A percentile compares a stretch with the other conserved stretches of the same genome.
phyloP scores from a whole-genome alignment of 805 yeast species.

The Monosporozyma solicola region DNA sequence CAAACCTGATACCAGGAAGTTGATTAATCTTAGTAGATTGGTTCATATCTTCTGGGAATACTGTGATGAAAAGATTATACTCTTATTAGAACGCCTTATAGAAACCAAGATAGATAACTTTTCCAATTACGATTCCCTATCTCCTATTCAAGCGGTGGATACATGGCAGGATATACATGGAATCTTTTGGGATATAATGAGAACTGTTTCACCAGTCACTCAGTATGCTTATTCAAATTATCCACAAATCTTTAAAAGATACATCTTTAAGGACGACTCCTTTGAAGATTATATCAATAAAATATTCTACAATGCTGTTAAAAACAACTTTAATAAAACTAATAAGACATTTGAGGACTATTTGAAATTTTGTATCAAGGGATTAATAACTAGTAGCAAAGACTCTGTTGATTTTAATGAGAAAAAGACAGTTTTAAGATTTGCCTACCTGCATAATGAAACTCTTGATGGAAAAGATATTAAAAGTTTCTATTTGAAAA shows the following conservation, averaged over 20 bases:
- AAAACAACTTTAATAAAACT: background rate
- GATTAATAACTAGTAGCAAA: background rate
- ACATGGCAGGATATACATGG: conserved; percentile 3
- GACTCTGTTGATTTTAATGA: background rate
- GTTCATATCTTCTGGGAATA: conserved; percentile 4
- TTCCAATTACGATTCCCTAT: background rate
- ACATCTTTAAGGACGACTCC: conserved; percentile 1
- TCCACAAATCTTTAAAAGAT: conserved; percentile 5
- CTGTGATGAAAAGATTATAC: conserved; percentile 2
- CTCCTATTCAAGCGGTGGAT: background rate
- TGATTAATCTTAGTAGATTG: background rate
- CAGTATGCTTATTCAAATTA: conserved; percentile 9
- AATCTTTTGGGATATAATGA: background rate
- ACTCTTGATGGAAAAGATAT: background rate
- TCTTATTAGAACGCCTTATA: background rate
- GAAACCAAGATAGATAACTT: background rate
- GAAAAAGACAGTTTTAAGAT: background rate
- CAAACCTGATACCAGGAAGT: background rate
- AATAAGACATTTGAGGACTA: background rate
- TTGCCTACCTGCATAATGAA: background rate
- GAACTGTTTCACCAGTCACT: conserved; percentile 6
- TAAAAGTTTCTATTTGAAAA: background rate
- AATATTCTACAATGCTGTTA: background rate
- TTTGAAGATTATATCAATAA: conserved; percentile 5
- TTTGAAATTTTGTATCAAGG: background rate